phyloP scores from a whole-genome alignment of 345 rosid species.

The Heritiera fomes region DNA sequence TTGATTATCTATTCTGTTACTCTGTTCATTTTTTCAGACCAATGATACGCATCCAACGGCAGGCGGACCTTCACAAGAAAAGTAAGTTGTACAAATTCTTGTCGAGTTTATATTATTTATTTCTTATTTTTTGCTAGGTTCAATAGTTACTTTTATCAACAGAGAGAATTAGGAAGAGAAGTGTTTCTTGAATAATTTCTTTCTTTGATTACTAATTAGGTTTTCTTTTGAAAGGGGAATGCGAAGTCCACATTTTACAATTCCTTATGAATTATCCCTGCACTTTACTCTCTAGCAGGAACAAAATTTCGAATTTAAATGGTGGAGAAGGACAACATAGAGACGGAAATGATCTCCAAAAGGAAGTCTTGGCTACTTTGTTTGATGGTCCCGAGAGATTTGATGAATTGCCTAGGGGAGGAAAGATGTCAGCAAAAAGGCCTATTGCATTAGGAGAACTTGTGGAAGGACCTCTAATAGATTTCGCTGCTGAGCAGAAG shows the following conservation, averaged over 20 bases:
- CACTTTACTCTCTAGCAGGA: not conserved
- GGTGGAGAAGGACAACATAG: slow-evolving; percentile 26
- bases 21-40: slow-evolving; percentile 28
- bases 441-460: slow-evolving; percentile 32
- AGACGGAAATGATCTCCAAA: slow-evolving; percentile 38
- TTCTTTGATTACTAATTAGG: not conserved
- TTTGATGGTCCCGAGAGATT: slow-evolving; percentile 32
- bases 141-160: not conserved
- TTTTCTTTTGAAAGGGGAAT: not conserved
- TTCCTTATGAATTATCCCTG: slow-evolving; percentile 5
- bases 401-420: slow-evolving; percentile 30
- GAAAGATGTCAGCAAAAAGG: slow-evolving; percentile 29
- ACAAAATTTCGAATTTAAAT: slow-evolving; percentile 22
- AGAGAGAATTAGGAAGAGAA: not conserved
- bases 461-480: slow-evolving; percentile 38
- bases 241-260: not conserved
- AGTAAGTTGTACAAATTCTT: slow-evolving; percentile 14
- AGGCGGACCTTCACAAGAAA: slow-evolving; percentile 25
- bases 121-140: slow-evolving; percentile 18
- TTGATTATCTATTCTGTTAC: not conserved
- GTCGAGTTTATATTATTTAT: slow-evolving; percentile 12
- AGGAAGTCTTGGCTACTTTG: slow-evolving; percentile 44
- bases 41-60: slow-evolving; percentile 19
- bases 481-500: slow-evolving; percentile 25
- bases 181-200: slow-evolving; percentile 6